Base-by-base conservation (phyloP, 805 yeast species). In the Henningerozyma blattae region DNA sequence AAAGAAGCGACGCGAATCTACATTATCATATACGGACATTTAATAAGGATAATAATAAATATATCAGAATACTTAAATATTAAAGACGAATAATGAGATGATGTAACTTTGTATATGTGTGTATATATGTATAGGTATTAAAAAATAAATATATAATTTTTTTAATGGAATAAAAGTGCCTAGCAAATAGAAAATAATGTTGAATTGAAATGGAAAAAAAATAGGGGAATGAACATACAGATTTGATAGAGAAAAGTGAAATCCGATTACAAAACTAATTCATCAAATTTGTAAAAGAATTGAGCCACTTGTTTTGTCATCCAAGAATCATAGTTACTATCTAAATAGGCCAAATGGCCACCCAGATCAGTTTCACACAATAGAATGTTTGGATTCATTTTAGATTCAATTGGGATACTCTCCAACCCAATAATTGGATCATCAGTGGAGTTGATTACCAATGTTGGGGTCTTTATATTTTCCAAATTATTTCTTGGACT, bases 311-410 rank as follows among this genome's bases (percentile, higher is more conserved):
- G 65, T 20, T 56, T 51, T 9, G 61, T 52, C 26, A 63, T 68
- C 76, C 77, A 71, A 33, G 70, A 62, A 20, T 64, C 58, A 26
- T 67, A 62, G 28, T 65, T 53, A 6, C 49, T 43, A 35, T 68
- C 62, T 27, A 70, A 47, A 36, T 61, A 70, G 1, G 70, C 80
- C 48, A 78, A 64, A 50, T 80, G 91, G 6, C 89, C 89, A 42
- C 91, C 91, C 12, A 74, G 48, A 34, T 75, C 71, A 1, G 84
- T 69, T 30, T 71, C 67, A 4, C 73, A 61, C 54, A 76, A 56
- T 22, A 70, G 59, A 18, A 75, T 56, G 47, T 68, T 75, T 13
- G 86, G 85, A 40, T 78, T 77, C 26, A 49, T 40, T 15, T 69
- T 65, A 35, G 74, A 81, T 4, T 50, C 34, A 16, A 39, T 37